These are phyloP conservation scores for Buddleja alternifolia DNA, from an alignment of 257 asterid species.

Conservation along the genomic window DNA sequence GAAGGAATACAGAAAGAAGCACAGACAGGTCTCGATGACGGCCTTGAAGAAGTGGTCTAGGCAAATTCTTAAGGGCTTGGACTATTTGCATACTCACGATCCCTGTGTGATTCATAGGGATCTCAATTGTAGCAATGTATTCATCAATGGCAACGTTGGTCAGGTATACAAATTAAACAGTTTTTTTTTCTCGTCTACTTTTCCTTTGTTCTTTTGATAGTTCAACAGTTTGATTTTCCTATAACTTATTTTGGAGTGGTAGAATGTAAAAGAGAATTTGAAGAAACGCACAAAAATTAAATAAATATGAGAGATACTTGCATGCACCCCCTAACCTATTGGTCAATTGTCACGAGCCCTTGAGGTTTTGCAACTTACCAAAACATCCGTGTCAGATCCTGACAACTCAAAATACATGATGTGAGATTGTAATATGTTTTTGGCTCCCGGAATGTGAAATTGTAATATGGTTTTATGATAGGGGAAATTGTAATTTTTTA, in stretches of 20 bases:
- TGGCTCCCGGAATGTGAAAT: too few species aligned
- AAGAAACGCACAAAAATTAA: not conserved
- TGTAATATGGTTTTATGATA: too few species aligned
- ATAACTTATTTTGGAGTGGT: not conserved
- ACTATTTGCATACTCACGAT: slow-evolving; percentile 66
- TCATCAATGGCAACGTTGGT: slow-evolving; percentile 79
- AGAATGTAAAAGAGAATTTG: not conserved
- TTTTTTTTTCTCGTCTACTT: not conserved
- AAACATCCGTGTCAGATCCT: too few species aligned
- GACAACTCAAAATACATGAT: too few species aligned
- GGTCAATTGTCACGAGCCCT: too few species aligned
- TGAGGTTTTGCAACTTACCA: too few species aligned
- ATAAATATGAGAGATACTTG: not conserved
- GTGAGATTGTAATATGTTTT: too few species aligned
- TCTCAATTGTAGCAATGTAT: slow-evolving; percentile 81
- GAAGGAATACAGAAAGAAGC: slow-evolving; percentile 78
- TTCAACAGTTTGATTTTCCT: not conserved
- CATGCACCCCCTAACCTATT: too few species aligned
- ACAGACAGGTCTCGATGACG: slow-evolving; percentile 66
- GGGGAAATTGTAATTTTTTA: too few species aligned
- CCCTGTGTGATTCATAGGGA: slow-evolving; percentile 84
- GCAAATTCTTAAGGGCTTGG: slow-evolving; percentile 76
- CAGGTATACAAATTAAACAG: slow-evolving; percentile 44
- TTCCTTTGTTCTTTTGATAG: not conserved
- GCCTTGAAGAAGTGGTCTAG: slow-evolving; percentile 81